A percentile compares a stretch with the other conserved stretches of the same genome.
Conservation (phyloP, 371 early-diverging fungal species). For the Synchytrium microbalum region DNA sequence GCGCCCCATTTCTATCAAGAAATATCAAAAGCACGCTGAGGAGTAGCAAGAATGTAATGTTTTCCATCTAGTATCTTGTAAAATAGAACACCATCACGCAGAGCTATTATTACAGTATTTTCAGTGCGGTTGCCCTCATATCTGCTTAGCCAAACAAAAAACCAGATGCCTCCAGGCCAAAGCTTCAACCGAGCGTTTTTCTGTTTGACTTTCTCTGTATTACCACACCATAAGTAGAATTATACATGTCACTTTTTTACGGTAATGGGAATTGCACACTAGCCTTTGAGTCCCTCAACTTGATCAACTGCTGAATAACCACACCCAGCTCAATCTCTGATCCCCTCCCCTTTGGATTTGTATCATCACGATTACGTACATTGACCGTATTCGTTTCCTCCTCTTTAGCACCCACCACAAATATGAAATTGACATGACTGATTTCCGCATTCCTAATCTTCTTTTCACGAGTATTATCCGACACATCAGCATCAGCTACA, state of each 20-base stretch:
- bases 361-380: conserved; percentile 20
- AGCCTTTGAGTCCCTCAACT: not conserved
- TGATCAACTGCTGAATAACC: not conserved
- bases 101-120: no score
- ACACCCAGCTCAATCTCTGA: not conserved
- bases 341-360: not conserved
- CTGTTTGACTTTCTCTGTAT: no score
- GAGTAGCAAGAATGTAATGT: not conserved
- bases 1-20: conserved; percentile 22
- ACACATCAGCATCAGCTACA: conserved; percentile 30
- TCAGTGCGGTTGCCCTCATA: no score
- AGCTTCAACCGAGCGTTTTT: no score
- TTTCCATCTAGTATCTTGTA: not conserved
- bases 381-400: conserved; percentile 24
- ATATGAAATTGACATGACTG: conserved; percentile 46
- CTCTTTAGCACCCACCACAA: conserved; percentile 54
- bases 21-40: not conserved
- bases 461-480: conserved; percentile 44
- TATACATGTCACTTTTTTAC: no score
- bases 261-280: not conserved
- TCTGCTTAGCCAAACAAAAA: no score
- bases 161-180: no score
- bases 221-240: no score
- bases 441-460: conserved; percentile 62
- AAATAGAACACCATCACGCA: not conserved